These are phyloP conservation scores for Lavandula angustifolia DNA, from an alignment of 257 asterid species.

Conservation along the genomic window DNA sequence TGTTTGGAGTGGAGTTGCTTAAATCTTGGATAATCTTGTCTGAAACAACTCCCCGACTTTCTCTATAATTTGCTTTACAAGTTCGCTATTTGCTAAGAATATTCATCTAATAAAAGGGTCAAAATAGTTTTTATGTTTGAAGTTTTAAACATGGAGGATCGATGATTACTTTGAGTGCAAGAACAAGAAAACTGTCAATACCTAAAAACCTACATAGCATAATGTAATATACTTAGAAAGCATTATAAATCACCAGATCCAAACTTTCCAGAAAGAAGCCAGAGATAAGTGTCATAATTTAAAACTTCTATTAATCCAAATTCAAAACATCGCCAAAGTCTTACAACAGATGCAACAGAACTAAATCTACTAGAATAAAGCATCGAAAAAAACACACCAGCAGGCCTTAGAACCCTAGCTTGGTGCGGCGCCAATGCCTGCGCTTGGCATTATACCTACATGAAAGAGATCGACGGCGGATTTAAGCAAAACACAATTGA, in stretches of 20 bases:
- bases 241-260: too few species aligned
- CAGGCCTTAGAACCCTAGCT: constrained; percentile 26
- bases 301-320: not conserved
- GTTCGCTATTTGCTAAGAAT: not conserved
- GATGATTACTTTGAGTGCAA: not conserved
- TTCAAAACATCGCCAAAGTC: not conserved
- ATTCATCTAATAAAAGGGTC: too few species aligned
- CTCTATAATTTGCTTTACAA: not conserved
- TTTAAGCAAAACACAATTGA: not conserved
- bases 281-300: constrained; percentile 12
- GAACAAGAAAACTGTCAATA: constrained; percentile 5
- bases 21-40: not conserved
- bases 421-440: constrained; percentile 33
- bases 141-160: not conserved
- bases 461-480: not conserved
- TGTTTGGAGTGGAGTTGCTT: constrained; percentile 1
- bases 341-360: constrained; percentile 3
- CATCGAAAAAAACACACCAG: not conserved
- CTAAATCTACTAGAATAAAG: not conserved
- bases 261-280: not conserved
- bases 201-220: too few species aligned
- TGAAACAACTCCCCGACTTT: not conserved
- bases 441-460: constrained; percentile 32
- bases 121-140: not conserved
- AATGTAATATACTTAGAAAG: too few species aligned